These are phyloP conservation scores for Pythium graminicola DNA, from an alignment of 352 stramenopile species.

Conservation along the genomic window DNA sequence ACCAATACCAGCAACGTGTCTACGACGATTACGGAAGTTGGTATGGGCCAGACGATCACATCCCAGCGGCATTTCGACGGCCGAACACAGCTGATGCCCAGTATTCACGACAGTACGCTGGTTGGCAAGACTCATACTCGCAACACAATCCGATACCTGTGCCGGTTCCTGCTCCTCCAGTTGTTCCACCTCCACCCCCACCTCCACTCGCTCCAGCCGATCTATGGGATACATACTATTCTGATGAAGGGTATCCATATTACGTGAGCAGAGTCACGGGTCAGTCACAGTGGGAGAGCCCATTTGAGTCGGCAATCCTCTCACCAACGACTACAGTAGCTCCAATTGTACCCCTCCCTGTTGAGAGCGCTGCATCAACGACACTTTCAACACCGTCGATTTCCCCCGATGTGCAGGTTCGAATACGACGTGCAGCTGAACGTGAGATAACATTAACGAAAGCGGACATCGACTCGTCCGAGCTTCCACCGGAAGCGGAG, in stretches of 20 bases:
- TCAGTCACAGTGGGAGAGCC: conserved; percentile 74
- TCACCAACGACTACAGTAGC: not conserved
- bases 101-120: not conserved
- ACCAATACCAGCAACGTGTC: not conserved
- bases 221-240: conserved; percentile 67
- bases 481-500: not conserved
- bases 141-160: not conserved
- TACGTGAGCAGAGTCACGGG: conserved; percentile 67
- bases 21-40: conserved; percentile 9
- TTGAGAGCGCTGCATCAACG: not conserved
- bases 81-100: conserved; percentile 6
- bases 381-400: not conserved
- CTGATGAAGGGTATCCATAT: conserved; percentile 66
- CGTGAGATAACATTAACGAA: not conserved
- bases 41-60: conserved; percentile 1
- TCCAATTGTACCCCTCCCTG: not conserved
- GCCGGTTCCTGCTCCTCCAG: not conserved
- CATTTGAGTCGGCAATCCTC: conserved; percentile 4
- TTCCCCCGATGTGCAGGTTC: not conserved
- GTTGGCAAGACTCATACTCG: conserved; percentile 9
- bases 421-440: conserved; percentile 3
- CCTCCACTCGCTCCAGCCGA: not conserved
- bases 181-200: not conserved
- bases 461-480: not conserved
- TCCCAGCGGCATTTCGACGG: not conserved